Evolutionary conservation across 2,329 filamentous ascomycete species (phyloP), one percentile per base, ranked within the genome.

Genomic region (Apiospora malaysiana): DNA sequence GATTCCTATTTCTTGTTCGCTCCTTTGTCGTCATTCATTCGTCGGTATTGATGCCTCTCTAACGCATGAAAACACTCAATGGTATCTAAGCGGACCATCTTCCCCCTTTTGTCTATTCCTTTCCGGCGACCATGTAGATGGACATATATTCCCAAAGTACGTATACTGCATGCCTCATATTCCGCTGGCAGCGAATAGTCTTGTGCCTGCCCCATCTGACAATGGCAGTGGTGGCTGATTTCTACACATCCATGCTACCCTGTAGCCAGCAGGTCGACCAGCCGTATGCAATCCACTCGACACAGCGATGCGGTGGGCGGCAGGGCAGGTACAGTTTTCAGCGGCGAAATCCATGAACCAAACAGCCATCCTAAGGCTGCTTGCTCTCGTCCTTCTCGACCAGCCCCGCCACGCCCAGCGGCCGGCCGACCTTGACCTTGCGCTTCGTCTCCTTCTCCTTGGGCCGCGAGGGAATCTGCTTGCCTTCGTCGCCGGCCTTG

Each of bases 361-460:
- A 14, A 43, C 45, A 69, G 9, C 3, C 37, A 7, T 10, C 67
- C 75, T 78, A 80, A 71, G 81, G 77, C 70, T 85, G 82, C 74
- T 87, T 86, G 74, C 83, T 86, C 82, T 92, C 91, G 73, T 89
- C 89, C 83, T 89, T 90, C 85, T 94, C 92, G 27, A 94, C 91
- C 78, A 94, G 81, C 75, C 92, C 91, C 2, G 91, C 93, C 0
- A 97, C 94, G 1, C 95, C 95, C 68, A 97, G 80, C 0, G 86
- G 88, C 77, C 94, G 86, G 21, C 95, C 95, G 68, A 98, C 92
- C 83, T 94, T 95, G 72, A 97, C 93, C 84, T 94, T 95, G 74
- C 92, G 87, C 90, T 92, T 93, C 80, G 89, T 91, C 77, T 89
- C 87, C 74, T 83, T 91, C 77, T 89, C 87, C 74, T 83, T 82